Evolutionary conservation across 2,329 filamentous ascomycete genomes (phyloP), one percentile per base, ranked within the genome.

Genomic region (Colletotrichum endophyticum): DNA sequence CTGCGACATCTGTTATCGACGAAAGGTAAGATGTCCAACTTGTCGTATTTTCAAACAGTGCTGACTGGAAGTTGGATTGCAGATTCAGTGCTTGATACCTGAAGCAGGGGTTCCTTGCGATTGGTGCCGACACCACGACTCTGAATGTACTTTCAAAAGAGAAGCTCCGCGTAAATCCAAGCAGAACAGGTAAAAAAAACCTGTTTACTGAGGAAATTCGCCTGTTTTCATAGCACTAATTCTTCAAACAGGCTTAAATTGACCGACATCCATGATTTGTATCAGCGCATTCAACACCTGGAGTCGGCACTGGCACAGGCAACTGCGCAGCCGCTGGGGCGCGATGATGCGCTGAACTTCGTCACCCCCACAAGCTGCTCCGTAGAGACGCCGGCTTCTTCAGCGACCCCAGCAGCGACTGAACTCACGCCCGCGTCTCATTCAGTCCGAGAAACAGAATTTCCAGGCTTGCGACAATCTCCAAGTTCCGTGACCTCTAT

Each of bases 81-180:
- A 74, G 72, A 74, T 74, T 15, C 72, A 74, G 44, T 74, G 72
- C 59, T 56, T 27, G 4, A 59, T 74, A 56, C 57, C 72, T 19
- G 44, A 30, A 12, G 39, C 44, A 8, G 72, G 72, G 5, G 39
- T 44, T 16, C 30, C 72, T 2, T 74, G 72, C 67, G 67, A 74
- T 56, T 74, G 72, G 72, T 74, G 72, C 25, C 57, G 67, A 6
- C 72, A 74, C 25, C 72, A 74, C 22, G 59, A 59, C n/a, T 57
- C 44, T 25, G 59, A 56, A 7, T 74, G 72, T 9, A 64, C 67
- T 1, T 74, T 74, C 32, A 39, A 30, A 6, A 39, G 72, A 3
- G 57, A 74, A 28, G 36, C 39, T 8, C 57, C 66, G 5, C 28
- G 67, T 2, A 56, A 27, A 25, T 19, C n/a, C 15, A 70, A 28